Evolutionary conservation across 2,329 filamentous ascomycete genomes (phyloP), one percentile per base, ranked within the genome.

Genomic region (Nemania sp.): DNA sequence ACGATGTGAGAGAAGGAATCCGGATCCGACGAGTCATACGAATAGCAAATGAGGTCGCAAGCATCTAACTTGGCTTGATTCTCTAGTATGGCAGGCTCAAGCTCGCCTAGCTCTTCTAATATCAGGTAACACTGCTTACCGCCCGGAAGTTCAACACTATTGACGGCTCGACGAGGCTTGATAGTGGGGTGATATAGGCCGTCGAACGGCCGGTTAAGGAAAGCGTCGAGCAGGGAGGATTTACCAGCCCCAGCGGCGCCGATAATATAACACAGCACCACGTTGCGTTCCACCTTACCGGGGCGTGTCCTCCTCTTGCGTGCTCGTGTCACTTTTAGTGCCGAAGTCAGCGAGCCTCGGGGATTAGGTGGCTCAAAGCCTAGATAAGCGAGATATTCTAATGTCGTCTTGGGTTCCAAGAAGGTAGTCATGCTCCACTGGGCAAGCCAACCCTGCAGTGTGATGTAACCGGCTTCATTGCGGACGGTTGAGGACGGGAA

Each of bases 371-470:
- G 90, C 77, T 98, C 96, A 76, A 98, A 99, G 0, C 96, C 96
- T 1, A 99, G 89, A 77, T 98, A 98, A 2, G 96, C 96, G 2
- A 99, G 89, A 78, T 99, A 99, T 74, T 97, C 94, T 3, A 99
- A 86, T 0, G 96, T 98, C 0, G 93, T 98, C 78, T 96, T 97
- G 13, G 96, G 95, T 64, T 97, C 94, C 68, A 97, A 89, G 75
- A 98, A 99, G 0, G 96, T 99, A 0, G 96, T 99, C 96, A 99
- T 99, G 78, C 94, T 98, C 96, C 96, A 99, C 76, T 99, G 96
- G 3, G 96, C 96, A 43, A 99, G 88, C 96, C 96, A 99, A 1
- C 96, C 96, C 79, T 99, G 96, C 3, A 99, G 85, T 1, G 96
- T 99, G 69, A 99, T 94, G 78, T 98, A 89, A 0, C 96, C 96